Conservation (phyloP, 306 rosid species). For the Canavalia gladiata region DNA sequence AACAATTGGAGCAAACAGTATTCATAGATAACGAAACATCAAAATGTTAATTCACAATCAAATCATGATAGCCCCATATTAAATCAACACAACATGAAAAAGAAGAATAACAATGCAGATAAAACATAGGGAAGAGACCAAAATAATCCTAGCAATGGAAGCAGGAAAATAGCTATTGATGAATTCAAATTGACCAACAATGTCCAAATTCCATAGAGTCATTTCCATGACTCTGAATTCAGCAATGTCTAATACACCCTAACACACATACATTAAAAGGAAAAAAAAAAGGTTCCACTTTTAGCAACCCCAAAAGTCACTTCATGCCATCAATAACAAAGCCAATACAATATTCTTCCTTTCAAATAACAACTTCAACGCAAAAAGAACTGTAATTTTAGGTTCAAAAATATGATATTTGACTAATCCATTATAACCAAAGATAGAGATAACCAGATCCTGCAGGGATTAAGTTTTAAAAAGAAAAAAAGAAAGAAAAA, state of each 20-base stretch:
- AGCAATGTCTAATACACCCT: slow-evolving; percentile 32
- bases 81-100: slow-evolving; percentile 15
- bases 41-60: slow-evolving; percentile 28
- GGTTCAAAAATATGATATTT: neutral
- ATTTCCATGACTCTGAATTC: neutral
- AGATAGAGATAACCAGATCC: slow-evolving; percentile 50
- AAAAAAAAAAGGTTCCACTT: neutral
- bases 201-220: slow-evolving; percentile 13
- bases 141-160: slow-evolving; percentile 16
- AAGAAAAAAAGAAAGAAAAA: neutral
- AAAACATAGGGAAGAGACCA: slow-evolving; percentile 10
- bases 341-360: neutral
- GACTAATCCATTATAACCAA: neutral
- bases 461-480: neutral
- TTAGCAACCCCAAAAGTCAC: slow-evolving; percentile 25
- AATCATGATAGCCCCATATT: neutral
- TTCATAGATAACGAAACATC: slow-evolving; percentile 5
- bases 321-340: slow-evolving; percentile 27
- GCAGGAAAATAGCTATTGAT: slow-evolving; percentile 13
- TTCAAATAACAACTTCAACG: slow-evolving; percentile 2
- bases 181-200: slow-evolving; percentile 35
- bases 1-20: neutral
- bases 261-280: neutral
- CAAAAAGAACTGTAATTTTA: neutral
- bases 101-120: slow-evolving; percentile 7